These are phyloP conservation scores for Warburgia ugandensis DNA, from an alignment of 164 flowering plant species.

Conservation along the genomic window DNA sequence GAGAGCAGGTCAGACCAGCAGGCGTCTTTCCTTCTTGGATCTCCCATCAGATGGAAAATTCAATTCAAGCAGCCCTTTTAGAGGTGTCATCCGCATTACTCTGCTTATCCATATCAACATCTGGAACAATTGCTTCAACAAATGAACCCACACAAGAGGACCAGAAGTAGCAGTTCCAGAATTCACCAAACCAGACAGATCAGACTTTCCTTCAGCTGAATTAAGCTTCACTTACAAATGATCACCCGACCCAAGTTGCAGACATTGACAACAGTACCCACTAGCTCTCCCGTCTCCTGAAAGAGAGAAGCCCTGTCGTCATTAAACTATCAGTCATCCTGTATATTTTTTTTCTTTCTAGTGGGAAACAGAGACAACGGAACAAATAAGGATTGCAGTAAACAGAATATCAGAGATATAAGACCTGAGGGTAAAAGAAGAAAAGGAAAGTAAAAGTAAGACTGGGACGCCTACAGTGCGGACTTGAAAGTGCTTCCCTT, in stretches of 20 bases:
- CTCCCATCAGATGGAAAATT: conserved; percentile 57
- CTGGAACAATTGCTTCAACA: conserved; percentile 93
- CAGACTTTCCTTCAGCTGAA: conserved; percentile 20
- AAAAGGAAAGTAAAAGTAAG: no score
- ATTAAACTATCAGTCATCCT: not conserved
- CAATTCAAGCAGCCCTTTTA: conserved; percentile 85
- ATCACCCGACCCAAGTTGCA: conserved; percentile 66
- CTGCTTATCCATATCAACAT: conserved; percentile 58
- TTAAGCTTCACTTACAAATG: conserved; percentile 67
- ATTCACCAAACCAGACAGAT: conserved; percentile 26
- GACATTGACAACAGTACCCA: conserved; percentile 73
- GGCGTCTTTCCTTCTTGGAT: conserved; percentile 91
- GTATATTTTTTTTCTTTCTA: no score
- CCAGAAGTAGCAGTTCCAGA: conserved; percentile 32
- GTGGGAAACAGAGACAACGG: no score
- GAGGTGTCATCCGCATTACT: conserved; percentile 87
- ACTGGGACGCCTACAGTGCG: no score
- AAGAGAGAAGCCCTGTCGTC: conserved; percentile 4
- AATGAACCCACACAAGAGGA: conserved; percentile 69
- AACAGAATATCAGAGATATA: no score
- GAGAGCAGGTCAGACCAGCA: conserved; percentile 60
- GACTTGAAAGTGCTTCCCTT: no score
- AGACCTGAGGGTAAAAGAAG: no score
- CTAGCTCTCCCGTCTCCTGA: conserved; percentile 71
- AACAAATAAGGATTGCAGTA: no score